Evolutionary conservation across 2,329 filamentous ascomycete species (phyloP).

Genomic region (Fusarium scirpi): DNA sequence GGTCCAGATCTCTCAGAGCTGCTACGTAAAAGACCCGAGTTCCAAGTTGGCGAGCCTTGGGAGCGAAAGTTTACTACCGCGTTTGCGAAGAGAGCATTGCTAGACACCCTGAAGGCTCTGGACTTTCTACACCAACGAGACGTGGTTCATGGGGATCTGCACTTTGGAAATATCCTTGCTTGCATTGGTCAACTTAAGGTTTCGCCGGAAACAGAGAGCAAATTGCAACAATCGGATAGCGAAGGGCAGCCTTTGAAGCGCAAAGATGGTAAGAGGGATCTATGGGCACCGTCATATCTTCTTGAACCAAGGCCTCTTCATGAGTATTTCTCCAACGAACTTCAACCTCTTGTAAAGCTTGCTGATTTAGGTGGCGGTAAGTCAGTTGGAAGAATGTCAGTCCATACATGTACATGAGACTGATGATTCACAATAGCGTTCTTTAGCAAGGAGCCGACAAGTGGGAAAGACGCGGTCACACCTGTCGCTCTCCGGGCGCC

Average conservation of each 20-base stretch:
- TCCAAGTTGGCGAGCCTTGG: background rate
- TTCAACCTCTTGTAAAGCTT: background rate
- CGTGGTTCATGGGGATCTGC: background rate
- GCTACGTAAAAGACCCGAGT: background rate
- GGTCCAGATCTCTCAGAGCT: background rate
- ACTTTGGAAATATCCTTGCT: background rate
- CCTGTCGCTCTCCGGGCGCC: background rate
- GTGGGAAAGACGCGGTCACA: rapidly evolving
- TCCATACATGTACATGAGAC: too few species aligned
- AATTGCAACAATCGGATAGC: background rate
- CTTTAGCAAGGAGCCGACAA: background rate
- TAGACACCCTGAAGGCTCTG: background rate
- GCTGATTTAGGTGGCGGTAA: background rate
- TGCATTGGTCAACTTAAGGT: background rate
- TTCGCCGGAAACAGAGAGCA: background rate
- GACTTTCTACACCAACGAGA: background rate
- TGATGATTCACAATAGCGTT: background rate
- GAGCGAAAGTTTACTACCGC: background rate
- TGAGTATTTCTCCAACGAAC: background rate
- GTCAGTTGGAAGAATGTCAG: background rate
- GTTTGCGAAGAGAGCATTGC: background rate
- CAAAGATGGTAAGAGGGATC: background rate
- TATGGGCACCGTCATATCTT: background rate
- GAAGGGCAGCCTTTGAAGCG: background rate
- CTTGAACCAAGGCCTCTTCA: background rate